Evolutionary conservation across 306 rosid genomes (phyloP).

Genomic region (Begonia peltatifolia): DNA sequence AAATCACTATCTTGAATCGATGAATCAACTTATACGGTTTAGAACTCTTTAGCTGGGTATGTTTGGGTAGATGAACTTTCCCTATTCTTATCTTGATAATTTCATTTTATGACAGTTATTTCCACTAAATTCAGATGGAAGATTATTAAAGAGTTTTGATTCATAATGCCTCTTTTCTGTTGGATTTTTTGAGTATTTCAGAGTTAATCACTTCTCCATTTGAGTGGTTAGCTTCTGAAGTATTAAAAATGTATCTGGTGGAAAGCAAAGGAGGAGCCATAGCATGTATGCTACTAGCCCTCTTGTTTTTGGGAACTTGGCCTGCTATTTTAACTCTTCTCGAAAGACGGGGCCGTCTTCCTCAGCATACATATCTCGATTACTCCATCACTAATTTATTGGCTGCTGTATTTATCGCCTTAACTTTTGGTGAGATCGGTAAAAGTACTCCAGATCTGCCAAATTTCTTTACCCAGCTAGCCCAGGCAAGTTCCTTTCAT

Average conservation of each 20-base stretch:
- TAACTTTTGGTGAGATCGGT: conserved; percentile 74
- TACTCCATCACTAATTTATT: conserved; percentile 65
- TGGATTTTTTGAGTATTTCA: not conserved
- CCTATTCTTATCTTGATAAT: too few species aligned
- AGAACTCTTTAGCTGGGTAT: not conserved
- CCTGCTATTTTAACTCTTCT: conserved; percentile 67
- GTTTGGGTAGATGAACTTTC: not conserved
- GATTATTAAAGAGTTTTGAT: not conserved
- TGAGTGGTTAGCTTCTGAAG: conserved; percentile 3
- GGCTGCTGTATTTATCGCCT: conserved; percentile 77
- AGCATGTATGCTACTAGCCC: conserved; percentile 65
- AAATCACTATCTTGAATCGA: too few species aligned
- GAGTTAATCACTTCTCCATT: not conserved
- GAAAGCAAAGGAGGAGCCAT: conserved; percentile 87
- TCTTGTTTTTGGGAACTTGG: conserved; percentile 76
- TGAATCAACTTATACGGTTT: too few species aligned
- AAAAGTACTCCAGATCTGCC: conserved; percentile 28
- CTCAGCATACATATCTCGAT: conserved; percentile 91
- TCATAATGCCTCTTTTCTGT: not conserved
- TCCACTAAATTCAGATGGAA: too few species aligned
- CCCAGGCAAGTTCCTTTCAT: conserved; percentile 33
- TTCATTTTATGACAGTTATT: not conserved
- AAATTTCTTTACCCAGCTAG: conserved; percentile 55
- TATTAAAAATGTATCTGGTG: conserved; percentile 56
- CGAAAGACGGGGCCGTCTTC: conserved; percentile 84